Evolutionary conservation across 805 yeast species (phyloP).

Genomic region (Monosporozyma siamensis): DNA sequence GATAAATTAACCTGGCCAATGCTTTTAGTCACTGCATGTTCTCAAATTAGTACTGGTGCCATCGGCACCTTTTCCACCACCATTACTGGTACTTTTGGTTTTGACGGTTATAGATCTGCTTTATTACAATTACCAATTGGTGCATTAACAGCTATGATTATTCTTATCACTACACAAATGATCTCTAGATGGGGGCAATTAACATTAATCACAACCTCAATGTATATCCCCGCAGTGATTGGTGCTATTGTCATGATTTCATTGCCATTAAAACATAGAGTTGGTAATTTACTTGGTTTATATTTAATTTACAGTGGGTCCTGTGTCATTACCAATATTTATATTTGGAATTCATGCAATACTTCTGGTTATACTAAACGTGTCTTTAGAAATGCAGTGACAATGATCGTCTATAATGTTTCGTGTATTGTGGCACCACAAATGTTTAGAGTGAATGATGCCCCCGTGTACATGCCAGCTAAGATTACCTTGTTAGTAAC

Average conservation of each 20-base stretch:
- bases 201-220: slow-evolving; percentile 31
- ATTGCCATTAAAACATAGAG: slow-evolving; percentile 27
- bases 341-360: slow-evolving; percentile 53
- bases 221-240: slow-evolving; percentile 41
- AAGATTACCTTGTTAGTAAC: slow-evolving; percentile 47
- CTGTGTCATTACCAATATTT: slow-evolving; percentile 47
- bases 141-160: slow-evolving; percentile 36
- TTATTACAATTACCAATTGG: slow-evolving; percentile 52
- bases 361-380: slow-evolving; percentile 56
- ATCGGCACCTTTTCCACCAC: slow-evolving; percentile 45
- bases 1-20: slow-evolving; percentile 46
- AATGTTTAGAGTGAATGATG: slow-evolving; percentile 41
- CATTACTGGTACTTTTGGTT: slow-evolving; percentile 45
- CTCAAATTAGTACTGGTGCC: slow-evolving; percentile 44
- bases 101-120: slow-evolving; percentile 36
- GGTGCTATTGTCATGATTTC: slow-evolving; percentile 40
- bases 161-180: slow-evolving; percentile 33
- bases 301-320: slow-evolving; percentile 48
- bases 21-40: slow-evolving; percentile 37
- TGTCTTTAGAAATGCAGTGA: slow-evolving; percentile 42
- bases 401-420: slow-evolving; percentile 50
- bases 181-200: slow-evolving; percentile 30
- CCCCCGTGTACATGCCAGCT: slow-evolving; percentile 49
- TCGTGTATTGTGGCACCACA: slow-evolving; percentile 60
- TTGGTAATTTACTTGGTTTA: slow-evolving; percentile 42